Conservation (phyloP, 768 basidiomycete genomes). For the Macrolepiota dolichaula region DNA sequence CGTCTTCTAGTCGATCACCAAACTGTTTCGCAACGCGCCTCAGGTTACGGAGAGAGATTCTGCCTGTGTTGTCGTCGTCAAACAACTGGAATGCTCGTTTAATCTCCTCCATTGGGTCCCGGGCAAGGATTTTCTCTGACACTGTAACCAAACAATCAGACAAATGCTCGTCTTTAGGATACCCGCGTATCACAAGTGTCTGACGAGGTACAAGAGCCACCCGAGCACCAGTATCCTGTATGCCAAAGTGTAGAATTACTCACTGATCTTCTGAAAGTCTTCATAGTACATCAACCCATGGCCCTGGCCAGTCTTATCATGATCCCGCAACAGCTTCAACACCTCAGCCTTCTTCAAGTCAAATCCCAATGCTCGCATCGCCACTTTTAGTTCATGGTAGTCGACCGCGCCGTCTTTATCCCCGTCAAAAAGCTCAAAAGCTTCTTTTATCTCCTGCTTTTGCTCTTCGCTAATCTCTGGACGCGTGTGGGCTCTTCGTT, state of each 20-base stretch:
- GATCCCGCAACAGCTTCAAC: slow-evolving; percentile 87
- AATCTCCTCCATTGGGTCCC: slow-evolving; percentile 97
- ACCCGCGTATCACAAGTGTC: neutral
- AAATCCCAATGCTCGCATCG: slow-evolving; percentile 96
- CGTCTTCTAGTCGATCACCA: slow-evolving; percentile 91
- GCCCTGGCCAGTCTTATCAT: slow-evolving; percentile 78
- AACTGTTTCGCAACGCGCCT: slow-evolving; percentile 95
- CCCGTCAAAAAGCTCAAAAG: slow-evolving; percentile 98
- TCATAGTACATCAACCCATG: slow-evolving; percentile 88
- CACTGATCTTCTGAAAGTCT: slow-evolving; percentile 93
- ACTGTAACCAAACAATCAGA: slow-evolving; percentile 45
- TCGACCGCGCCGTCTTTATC: slow-evolving; percentile 97
- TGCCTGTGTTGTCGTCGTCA: slow-evolving; percentile 94
- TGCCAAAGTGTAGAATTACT: slow-evolving; percentile 23
- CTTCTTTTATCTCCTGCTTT: slow-evolving; percentile 96
- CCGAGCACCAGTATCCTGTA: neutral
- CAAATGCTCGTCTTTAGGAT: neutral
- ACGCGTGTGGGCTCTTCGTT: slow-evolving; percentile 66
- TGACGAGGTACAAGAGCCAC: neutral
- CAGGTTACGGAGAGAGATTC: slow-evolving; percentile 88
- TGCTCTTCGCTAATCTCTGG: slow-evolving; percentile 87
- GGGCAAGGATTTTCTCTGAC: slow-evolving; percentile 88
- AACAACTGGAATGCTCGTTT: slow-evolving; percentile 94
- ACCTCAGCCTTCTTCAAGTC: slow-evolving; percentile 99
- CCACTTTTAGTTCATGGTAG: slow-evolving; percentile 99